Base-by-base conservation (phyloP, 768 basidiomycete genomes). In the Russula olivacea region DNA sequence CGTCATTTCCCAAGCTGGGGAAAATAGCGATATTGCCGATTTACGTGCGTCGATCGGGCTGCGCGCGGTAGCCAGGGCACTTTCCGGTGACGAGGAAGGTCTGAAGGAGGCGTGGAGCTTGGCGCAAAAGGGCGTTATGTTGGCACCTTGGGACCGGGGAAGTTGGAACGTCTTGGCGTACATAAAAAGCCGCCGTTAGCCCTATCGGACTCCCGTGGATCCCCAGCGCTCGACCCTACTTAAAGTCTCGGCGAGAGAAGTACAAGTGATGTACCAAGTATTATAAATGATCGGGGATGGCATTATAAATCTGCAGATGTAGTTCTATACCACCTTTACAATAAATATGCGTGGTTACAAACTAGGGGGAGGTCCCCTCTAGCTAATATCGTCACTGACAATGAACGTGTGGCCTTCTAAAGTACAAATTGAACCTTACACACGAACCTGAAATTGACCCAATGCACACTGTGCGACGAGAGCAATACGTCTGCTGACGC, bases 111-210 rank as follows among this genome's bases (percentile, higher is more conserved):
- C 80, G 2, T 69, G 78, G 53, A 75, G 71, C 21, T 75, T 77
- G 58, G 83, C 84, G 14, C 87, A 89, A 69, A 82, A 82, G 69
- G 83, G 83, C 1, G 76, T 90, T 54, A 78, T 84, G 79, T 75
- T 90, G 52, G 73, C 79, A 3, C 87, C 87, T 9, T 83, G 80
- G 68, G 76, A 79, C 21, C 40, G 69, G 59, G 72, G 68, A 36
- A 81, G 77, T 59, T 91, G 89, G 90, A 72, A 78, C 68, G 78
- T 80, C 28, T 70, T 91, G 63, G 85, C 82, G 19, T 84, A 79
- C 75, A 79, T 83, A 65, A 64, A 47, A n/a, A 56, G 41, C 19
- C 32, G 54, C 2, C 53, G n/a, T 47, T 64, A 41, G 43, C 6
- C 28, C 38, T 48, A 32, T 30, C 36, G 47, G 38, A 30, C 11